Evolutionary conservation across 2,329 filamentous ascomycete genomes (phyloP).

Genomic region (Sclerotinia subarctica): DNA sequence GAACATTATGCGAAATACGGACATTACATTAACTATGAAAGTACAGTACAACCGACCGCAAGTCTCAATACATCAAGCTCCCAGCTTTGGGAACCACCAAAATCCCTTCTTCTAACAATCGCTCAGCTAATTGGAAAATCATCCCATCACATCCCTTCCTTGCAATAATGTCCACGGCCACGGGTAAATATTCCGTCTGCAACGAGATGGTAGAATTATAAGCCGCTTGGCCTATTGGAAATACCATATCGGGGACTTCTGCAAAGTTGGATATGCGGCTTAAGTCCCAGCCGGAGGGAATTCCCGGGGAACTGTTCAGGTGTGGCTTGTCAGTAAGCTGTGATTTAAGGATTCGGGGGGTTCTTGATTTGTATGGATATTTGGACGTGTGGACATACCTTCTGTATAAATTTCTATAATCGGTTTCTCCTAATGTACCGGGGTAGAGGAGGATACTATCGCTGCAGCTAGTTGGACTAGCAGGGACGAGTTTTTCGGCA

Average conservation of each 20-base stretch:
- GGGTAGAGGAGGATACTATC: conserved; percentile 50
- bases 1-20: neutral
- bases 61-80: conserved; percentile 28
- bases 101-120: conserved; percentile 49
- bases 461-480: conserved; percentile 46
- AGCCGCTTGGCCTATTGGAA: conserved; percentile 41
- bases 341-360: neutral
- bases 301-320: conserved; percentile 39
- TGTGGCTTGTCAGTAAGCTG: neutral
- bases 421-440: conserved; percentile 42
- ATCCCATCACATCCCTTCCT: conserved; percentile 60
- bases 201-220: conserved; percentile 48
- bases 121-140: conserved; percentile 52
- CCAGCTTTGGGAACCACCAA: conserved; percentile 47
- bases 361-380: neutral
- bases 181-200: conserved; percentile 52
- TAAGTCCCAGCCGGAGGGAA: conserved; percentile 47
- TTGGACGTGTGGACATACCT: conserved; percentile 19
- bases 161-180: conserved; percentile 55
- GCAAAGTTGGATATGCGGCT: conserved; percentile 46
- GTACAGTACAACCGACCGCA: neutral
- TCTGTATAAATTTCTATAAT: conserved; percentile 46
- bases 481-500: conserved; percentile 44
- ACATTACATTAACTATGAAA: neutral
- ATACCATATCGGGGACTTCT: conserved; percentile 47